Evolutionary conservation across 1,284 basidiomycete genomes (phyloP), one percentile per base, ranked within the genome.

Genomic region (Thelephora terrestris): DNA sequence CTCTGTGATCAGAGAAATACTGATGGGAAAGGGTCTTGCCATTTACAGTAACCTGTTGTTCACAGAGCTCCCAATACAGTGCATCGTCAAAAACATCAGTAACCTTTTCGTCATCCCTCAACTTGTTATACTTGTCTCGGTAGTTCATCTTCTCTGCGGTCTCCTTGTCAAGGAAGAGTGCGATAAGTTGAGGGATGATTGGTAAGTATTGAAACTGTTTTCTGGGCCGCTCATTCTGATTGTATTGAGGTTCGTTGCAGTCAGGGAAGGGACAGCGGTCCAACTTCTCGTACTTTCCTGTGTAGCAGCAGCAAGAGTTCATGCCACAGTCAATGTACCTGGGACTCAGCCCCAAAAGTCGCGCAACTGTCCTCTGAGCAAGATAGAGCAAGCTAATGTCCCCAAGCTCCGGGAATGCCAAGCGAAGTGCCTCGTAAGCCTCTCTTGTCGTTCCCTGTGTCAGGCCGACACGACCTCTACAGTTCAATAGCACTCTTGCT

Each of bases 301-400:
- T 52, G 51, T 57, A 72, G 36, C 58, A 62, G 40, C 54, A 54
- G 47, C 70, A 72, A 1, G 64, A 65, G 16, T 64, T 59, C 16
- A 58, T 16, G 37, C 70, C 71, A 52, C 69, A 71, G 51, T 71
- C 52, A 46, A n/a, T n/a, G n/a, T n/a, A n/a, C n/a, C n/a, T n/a
- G n/a, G n/a, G n/a, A n/a, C n/a, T n/a, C n/a, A n/a, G n/a, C n/a
- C n/a, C n/a, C n/a, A n/a, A n/a, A n/a, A n/a, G n/a, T n/a, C n/a
- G n/a, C n/a, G n/a, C n/a, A n/a, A n/a, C n/a, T n/a, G n/a, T n/a
- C n/a, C n/a, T n/a, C n/a, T n/a, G n/a, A n/a, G n/a, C n/a, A n/a
- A n/a, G n/a, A n/a, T n/a, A n/a, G n/a, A n/a, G n/a, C n/a, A n/a
- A n/a, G n/a, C n/a, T n/a, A n/a, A n/a, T n/a, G n/a, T n/a, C n/a